These are phyloP conservation scores for Taxillus chinensis DNA, from an alignment of 164 flowering plant species.

Conservation along the genomic window DNA sequence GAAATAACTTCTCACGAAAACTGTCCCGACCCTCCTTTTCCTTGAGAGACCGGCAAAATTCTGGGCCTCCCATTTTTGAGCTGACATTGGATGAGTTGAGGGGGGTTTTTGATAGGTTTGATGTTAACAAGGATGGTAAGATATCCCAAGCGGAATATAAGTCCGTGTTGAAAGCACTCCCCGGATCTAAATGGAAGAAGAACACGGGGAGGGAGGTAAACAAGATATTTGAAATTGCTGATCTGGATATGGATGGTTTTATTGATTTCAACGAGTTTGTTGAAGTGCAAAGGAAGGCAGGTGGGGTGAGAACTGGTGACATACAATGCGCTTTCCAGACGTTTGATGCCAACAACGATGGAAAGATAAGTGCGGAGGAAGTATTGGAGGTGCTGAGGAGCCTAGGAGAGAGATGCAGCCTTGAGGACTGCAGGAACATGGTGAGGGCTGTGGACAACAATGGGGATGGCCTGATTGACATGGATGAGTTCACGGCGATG, in stretches of 20 bases:
- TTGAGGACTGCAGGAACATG: constrained; percentile 61
- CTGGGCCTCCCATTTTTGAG: constrained; percentile 26
- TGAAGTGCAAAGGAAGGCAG: constrained; percentile 49
- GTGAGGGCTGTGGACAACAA: constrained; percentile 48
- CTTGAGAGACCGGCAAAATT: constrained; percentile 23
- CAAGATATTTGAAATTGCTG: constrained; percentile 52
- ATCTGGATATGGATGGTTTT: constrained; percentile 65
- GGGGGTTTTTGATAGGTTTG: constrained; percentile 55
- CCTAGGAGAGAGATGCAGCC: constrained; percentile 61
- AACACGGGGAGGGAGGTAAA: constrained; percentile 28
- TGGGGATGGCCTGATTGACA: constrained; percentile 68
- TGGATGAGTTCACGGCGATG: constrained; percentile 68
- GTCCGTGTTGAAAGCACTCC: constrained; percentile 36
- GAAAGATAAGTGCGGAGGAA: constrained; percentile 68
- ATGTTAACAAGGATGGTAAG: constrained; percentile 71
- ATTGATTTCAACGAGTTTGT: constrained; percentile 72
- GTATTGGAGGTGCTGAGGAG: constrained; percentile 36
- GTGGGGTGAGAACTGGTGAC: constrained; percentile 45
- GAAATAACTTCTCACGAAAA: constrained; percentile 25
- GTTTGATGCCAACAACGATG: constrained; percentile 63
- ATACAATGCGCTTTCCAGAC: constrained; percentile 51
- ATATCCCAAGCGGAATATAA: constrained; percentile 58
- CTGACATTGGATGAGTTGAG: constrained; percentile 48
- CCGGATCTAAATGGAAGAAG: constrained; percentile 14
- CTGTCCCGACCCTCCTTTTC: constrained; percentile 31